phyloP scores from a whole-genome alignment of 2,329 filamentous ascomycete species.

The Harringtonia aguacate region DNA sequence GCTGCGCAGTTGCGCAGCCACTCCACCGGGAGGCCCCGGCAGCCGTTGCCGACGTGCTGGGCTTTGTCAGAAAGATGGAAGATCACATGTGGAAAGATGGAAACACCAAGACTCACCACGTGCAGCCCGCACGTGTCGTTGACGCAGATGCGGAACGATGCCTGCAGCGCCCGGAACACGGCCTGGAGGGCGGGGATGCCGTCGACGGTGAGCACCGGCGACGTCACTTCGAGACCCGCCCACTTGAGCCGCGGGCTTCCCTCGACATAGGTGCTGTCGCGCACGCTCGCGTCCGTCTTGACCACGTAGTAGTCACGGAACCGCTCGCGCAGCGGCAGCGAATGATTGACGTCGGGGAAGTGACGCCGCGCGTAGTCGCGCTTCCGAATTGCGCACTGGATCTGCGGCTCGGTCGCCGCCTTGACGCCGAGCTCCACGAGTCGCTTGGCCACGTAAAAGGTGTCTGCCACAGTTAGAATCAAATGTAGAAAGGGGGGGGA shows the following conservation, averaged over 20 bases:
- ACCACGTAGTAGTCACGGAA: background rate
- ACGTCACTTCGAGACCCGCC: no score
- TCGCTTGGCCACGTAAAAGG: no score
- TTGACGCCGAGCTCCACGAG: no score
- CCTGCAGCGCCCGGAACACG: background rate
- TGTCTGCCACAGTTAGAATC: no score
- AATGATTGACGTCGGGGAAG: background rate
- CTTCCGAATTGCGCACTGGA: no score
- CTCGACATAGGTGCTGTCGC: no score
- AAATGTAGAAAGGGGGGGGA: no score
- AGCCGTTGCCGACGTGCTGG: conserved; percentile 2
- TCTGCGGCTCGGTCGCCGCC: no score
- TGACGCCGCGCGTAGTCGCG: background rate
- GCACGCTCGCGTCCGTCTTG: background rate
- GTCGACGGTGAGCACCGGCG: no score
- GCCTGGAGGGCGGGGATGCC: background rate
- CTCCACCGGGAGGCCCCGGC: background rate
- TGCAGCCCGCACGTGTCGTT: conserved; percentile 4
- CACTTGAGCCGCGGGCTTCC: no score
- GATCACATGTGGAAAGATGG: background rate
- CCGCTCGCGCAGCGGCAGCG: background rate
- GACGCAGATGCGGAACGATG: background rate
- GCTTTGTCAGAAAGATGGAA: no score
- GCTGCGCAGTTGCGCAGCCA: conserved; percentile 2
- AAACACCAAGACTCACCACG: background rate